These are phyloP conservation scores for Phytophthora constricta DNA, from an alignment of 352 stramenopile species.

Conservation along the genomic window DNA sequence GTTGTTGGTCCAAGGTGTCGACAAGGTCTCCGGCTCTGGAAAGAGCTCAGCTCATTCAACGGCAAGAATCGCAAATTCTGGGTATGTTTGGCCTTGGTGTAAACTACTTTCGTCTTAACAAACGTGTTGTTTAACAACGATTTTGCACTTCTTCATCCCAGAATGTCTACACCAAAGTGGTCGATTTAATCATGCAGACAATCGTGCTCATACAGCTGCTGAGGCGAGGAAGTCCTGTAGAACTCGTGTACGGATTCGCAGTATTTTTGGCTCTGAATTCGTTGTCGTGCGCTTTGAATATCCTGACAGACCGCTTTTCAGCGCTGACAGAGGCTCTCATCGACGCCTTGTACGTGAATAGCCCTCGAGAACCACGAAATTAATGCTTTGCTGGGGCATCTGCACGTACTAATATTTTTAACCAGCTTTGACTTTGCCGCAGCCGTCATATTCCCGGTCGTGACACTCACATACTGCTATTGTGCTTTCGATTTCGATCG, in stretches of 20 bases:
- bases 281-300: conserved; percentile 25
- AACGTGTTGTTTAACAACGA: not conserved
- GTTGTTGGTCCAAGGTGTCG: conserved; percentile 8
- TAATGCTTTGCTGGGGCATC: too few species aligned
- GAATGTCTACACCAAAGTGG: conserved; percentile 20
- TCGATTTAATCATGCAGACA: conserved; percentile 27
- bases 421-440: conserved; percentile 38
- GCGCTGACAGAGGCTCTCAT: conserved; percentile 29
- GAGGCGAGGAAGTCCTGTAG: conserved; percentile 9
- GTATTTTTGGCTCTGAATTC: conserved; percentile 24
- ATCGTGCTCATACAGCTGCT: conserved; percentile 24
- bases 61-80: conserved; percentile 28
- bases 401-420: not conserved
- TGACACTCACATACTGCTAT: conserved; percentile 28
- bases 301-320: conserved; percentile 15
- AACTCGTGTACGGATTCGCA: conserved; percentile 16
- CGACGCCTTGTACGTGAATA: conserved; percentile 28
- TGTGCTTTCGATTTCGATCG: conserved; percentile 38
- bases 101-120: too few species aligned
- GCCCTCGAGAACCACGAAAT: too few species aligned
- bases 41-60: conserved; percentile 26
- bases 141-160: too few species aligned
- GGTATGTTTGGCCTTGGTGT: conserved; percentile 24
- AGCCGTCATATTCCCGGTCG: conserved; percentile 33
- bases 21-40: conserved; percentile 2